A percentile compares a stretch with the other conserved stretches of the same genome.
Conservation (phyloP, 192 early-diverging fungal species). For the Coemansia sp. region DNA sequence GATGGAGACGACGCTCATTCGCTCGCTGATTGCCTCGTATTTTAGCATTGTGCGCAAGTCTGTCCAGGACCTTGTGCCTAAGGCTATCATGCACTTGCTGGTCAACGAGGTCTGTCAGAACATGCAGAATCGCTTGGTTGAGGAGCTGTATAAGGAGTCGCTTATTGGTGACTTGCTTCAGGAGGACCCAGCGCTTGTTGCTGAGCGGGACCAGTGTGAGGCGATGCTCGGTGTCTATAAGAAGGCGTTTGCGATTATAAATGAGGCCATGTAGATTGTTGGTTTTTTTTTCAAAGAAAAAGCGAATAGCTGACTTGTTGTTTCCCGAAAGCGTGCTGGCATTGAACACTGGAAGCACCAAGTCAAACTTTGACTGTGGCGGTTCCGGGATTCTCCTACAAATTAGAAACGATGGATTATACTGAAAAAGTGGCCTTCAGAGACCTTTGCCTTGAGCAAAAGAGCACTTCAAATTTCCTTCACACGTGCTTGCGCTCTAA, state of each 20-base stretch:
- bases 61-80: constrained; percentile 76
- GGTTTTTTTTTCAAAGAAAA: background rate
- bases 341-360: background rate
- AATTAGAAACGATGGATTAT: background rate
- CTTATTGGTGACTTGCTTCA: constrained; percentile 69
- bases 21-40: constrained; percentile 75
- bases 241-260: constrained; percentile 67
- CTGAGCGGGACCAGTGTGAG: constrained; percentile 73
- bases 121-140: constrained; percentile 75
- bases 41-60: constrained; percentile 79
- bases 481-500: background rate
- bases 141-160: constrained; percentile 69
- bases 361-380: background rate
- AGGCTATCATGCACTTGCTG: constrained; percentile 78
- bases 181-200: constrained; percentile 70
- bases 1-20: constrained; percentile 75
- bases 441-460: background rate
- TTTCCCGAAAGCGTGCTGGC: background rate
- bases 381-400: background rate
- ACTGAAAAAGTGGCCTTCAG: too few species aligned
- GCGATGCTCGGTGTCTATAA: constrained; percentile 76
- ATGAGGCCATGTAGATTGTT: constrained; percentile 44
- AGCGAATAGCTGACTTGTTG: background rate
- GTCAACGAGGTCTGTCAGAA: constrained; percentile 72
- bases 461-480: background rate